phyloP scores from a whole-genome alignment of 305 asterid species.

The Rubia peregrina region DNA sequence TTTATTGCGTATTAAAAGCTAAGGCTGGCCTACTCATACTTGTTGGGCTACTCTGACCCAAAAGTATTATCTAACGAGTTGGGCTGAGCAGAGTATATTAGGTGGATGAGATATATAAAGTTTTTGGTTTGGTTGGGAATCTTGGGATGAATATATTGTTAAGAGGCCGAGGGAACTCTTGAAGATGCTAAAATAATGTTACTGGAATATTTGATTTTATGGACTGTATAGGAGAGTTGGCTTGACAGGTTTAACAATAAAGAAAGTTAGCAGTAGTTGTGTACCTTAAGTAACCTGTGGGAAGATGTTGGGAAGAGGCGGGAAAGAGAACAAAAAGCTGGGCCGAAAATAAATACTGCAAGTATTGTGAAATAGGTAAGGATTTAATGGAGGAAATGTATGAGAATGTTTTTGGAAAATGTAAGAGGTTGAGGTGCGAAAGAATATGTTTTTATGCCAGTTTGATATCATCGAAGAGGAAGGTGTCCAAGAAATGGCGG shows the following conservation, averaged over 20 bases:
- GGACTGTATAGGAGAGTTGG: background rate
- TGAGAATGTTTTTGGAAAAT: background rate
- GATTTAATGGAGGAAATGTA: background rate
- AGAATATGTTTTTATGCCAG: background rate
- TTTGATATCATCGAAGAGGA: slow-evolving; percentile 1
- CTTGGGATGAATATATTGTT: background rate
- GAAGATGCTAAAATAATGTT: background rate
- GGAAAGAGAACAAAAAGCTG: background rate
- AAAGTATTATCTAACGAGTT: no score
- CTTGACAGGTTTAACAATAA: background rate
- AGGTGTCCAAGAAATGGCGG: slow-evolving; percentile 2
- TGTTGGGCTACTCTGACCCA: no score
- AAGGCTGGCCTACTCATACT: no score
- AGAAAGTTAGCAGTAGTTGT: background rate
- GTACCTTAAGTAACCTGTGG: background rate
- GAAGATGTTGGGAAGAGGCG: background rate
- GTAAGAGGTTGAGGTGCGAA: background rate
- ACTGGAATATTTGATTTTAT: background rate
- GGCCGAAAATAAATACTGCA: no score
- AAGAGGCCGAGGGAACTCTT: background rate
- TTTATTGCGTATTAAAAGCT: no score
- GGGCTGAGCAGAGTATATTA: no score
- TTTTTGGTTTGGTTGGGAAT: background rate
- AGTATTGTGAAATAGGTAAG: background rate
- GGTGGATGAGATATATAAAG: background rate